A percentile compares a stretch with the other conserved stretches of the same genome.
These are phyloP conservation scores for Hevea brasiliensis DNA, from an alignment of 345 rosid genomes.

Conservation along the genomic window DNA sequence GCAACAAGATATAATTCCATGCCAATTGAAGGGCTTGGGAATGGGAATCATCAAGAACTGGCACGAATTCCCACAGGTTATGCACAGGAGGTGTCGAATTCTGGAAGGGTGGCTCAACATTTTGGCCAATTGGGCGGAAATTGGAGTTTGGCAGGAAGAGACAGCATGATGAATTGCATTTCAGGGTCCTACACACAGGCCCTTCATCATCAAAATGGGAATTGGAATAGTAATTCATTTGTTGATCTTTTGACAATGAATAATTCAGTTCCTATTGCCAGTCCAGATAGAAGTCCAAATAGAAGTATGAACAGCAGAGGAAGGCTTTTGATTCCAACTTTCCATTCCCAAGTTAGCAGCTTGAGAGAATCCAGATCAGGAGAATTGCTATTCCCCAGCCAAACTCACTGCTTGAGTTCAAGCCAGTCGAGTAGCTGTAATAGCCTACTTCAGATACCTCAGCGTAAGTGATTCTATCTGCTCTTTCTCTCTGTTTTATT, in stretches of 20 bases:
- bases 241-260: constrained; percentile 21
- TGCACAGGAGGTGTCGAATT: constrained; percentile 26
- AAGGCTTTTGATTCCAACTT: constrained; percentile 17
- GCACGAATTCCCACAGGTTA: too few relatives aligned
- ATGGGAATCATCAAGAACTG: constrained; percentile 26
- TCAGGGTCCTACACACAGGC: constrained; percentile 31
- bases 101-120: constrained; percentile 28
- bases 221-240: constrained; percentile 22
- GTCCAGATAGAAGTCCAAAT: constrained; percentile 16
- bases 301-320: constrained; percentile 14
- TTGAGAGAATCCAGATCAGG: constrained; percentile 23
- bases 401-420: constrained; percentile 36
- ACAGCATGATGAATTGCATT: constrained; percentile 31
- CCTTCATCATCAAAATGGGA: constrained; percentile 15
- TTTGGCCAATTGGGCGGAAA: constrained; percentile 19
- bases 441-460: constrained; percentile 24
- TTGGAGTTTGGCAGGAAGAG: constrained; percentile 21
- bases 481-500: not conserved
- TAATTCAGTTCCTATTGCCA: constrained; percentile 23
- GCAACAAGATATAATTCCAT: constrained; percentile 27
- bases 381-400: constrained; percentile 28
- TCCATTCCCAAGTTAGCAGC: constrained; percentile 32
- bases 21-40: constrained; percentile 19
- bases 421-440: constrained; percentile 25
- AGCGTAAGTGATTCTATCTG: constrained; percentile 28